A percentile compares a stretch with the other conserved stretches of the same genome.
phyloP scores from a whole-genome alignment of 176 grass and related monocot genomes.

The Eremochloa ophiuroides region DNA sequence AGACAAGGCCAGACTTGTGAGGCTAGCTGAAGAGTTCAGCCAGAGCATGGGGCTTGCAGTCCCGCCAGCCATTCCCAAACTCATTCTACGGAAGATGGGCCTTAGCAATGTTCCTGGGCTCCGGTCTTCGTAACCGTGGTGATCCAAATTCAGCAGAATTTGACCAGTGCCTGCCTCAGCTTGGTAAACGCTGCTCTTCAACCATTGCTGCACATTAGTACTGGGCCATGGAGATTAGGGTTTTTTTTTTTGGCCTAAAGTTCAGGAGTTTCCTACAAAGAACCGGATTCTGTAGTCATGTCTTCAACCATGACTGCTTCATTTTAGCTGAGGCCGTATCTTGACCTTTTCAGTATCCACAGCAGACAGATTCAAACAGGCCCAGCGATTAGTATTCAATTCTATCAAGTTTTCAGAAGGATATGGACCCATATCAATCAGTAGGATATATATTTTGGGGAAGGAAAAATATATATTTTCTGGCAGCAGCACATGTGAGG shows the following conservation, averaged over 20 bases:
- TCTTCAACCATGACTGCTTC: background rate
- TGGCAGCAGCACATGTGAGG: background rate
- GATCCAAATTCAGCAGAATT: background rate
- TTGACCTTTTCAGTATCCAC: background rate
- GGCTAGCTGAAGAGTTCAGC: slow-evolving; percentile 80
- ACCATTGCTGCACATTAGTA: background rate
- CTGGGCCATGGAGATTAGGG: background rate
- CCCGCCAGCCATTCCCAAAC: slow-evolving; percentile 67
- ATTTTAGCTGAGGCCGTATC: background rate
- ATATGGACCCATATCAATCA: background rate
- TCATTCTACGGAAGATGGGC: slow-evolving; percentile 84
- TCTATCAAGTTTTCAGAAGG: background rate
- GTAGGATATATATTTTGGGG: background rate
- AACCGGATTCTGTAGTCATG: background rate
- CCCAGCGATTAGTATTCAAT: background rate
- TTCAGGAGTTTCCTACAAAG: background rate
- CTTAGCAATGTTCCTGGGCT: slow-evolving; percentile 65
- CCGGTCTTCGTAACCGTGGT: slow-evolving; percentile 24
- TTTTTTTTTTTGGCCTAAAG: background rate
- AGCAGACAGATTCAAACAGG: background rate
- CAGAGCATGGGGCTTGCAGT: slow-evolving; percentile 69
- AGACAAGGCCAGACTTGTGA: slow-evolving; percentile 73
- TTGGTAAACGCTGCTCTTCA: background rate
- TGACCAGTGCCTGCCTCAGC: background rate
- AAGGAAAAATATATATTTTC: background rate